Evolutionary conservation across 495 filamentous ascomycete genomes (phyloP).

Genomic region (Recurvomyces mirabilis): DNA sequence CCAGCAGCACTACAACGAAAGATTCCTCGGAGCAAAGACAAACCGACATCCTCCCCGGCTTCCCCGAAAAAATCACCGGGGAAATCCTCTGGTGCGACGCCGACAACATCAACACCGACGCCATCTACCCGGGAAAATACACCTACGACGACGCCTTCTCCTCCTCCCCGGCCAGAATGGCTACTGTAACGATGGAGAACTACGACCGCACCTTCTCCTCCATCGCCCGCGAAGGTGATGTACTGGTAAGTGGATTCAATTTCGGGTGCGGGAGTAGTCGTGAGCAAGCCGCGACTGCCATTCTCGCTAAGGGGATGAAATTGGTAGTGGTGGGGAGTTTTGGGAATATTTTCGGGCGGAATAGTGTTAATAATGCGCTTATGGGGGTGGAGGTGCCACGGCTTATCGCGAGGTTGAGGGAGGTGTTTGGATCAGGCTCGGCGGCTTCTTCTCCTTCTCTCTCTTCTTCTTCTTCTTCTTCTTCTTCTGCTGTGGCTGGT

Average conservation of each 20-base stretch:
- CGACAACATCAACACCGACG: conserved; percentile 68
- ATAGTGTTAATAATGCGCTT: conserved; percentile 87
- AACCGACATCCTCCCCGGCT: conserved; percentile 57
- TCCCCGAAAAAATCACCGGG: conserved; percentile 52
- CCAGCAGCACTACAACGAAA: neutral
- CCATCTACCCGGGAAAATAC: conserved; percentile 83
- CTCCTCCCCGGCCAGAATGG: conserved; percentile 54
- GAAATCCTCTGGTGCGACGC: conserved; percentile 61
- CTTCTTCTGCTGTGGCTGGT: too few relatives aligned
- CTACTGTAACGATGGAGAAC: conserved; percentile 82
- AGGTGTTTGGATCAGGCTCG: conserved; percentile 38
- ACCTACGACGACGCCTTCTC: conserved; percentile 83
- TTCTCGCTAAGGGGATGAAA: conserved; percentile 74
- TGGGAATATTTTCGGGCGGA: conserved; percentile 78
- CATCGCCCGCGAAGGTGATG: conserved; percentile 54
- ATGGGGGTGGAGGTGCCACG: conserved; percentile 73
- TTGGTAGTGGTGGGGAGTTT: conserved; percentile 80
- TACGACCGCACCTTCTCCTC: conserved; percentile 62
- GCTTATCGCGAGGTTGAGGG: conserved; percentile 57
- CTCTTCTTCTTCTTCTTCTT: too few relatives aligned
- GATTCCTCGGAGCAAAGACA: neutral
- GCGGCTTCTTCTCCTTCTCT: too few relatives aligned
- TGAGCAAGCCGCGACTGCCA: conserved; percentile 83
- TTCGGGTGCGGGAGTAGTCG: conserved; percentile 76
- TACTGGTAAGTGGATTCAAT: conserved; percentile 80